Evolutionary conservation across 495 filamentous ascomycete genomes (phyloP).

Genomic region (Penicillium angulare): DNA sequence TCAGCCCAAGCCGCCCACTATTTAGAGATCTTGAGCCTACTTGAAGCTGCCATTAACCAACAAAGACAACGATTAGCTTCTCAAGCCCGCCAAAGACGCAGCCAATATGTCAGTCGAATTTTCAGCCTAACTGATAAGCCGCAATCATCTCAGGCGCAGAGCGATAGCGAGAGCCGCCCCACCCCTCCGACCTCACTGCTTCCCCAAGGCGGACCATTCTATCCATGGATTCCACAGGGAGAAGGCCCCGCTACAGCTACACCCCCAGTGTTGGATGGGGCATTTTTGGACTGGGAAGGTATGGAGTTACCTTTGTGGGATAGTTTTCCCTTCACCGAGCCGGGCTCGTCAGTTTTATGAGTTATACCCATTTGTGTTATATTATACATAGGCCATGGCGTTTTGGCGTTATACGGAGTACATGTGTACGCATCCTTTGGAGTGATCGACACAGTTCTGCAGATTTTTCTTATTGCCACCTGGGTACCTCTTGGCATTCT

Average conservation of each 20-base stretch:
- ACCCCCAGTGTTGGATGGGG: constrained; percentile 15
- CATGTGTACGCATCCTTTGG: too few relatives aligned
- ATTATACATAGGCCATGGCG: background rate
- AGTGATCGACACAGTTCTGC: too few relatives aligned
- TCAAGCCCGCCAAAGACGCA: constrained; percentile 28
- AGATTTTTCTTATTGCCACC: too few relatives aligned
- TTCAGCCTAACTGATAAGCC: constrained; percentile 31
- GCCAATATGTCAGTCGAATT: constrained; percentile 37
- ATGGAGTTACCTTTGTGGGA: constrained; percentile 38
- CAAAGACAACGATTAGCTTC: constrained; percentile 32
- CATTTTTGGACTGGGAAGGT: constrained; percentile 29
- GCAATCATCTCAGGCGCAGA: constrained; percentile 4
- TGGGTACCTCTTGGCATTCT: too few relatives aligned
- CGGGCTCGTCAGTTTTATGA: constrained; percentile 16
- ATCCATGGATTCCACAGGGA: constrained; percentile 20
- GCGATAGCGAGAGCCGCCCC: constrained; percentile 4
- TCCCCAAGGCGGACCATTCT: constrained; percentile 7
- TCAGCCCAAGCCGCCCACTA: constrained; percentile 44
- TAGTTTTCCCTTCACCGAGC: constrained; percentile 37
- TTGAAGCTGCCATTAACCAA: constrained; percentile 31
- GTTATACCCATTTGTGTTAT: background rate
- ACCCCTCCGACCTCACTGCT: constrained; percentile 6
- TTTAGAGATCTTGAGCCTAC: constrained; percentile 32
- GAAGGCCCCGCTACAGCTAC: constrained; percentile 15
- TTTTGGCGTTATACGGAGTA: too few relatives aligned